Evolutionary conservation across 352 stramenopile genomes (phyloP).

Genomic region (Phytophthora sojae): DNA sequence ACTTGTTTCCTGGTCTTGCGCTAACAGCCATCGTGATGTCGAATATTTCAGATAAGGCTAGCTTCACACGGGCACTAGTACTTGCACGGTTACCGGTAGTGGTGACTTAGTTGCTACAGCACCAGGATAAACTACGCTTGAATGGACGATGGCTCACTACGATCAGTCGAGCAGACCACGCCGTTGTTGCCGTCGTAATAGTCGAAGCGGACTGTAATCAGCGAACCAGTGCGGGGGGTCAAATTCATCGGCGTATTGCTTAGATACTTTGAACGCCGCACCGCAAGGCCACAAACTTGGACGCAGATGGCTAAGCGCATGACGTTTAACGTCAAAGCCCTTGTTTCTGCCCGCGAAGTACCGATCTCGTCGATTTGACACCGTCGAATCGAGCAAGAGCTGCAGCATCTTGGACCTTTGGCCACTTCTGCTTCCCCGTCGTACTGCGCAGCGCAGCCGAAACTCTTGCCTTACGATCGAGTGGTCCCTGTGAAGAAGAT

Average conservation of each 20-base stretch:
- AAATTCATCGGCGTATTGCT: neutral
- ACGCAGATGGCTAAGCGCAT: neutral
- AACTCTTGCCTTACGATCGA: conserved; percentile 6
- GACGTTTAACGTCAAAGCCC: neutral
- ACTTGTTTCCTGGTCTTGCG: neutral
- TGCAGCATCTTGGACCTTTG: conserved; percentile 10
- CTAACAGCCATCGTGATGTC: neutral
- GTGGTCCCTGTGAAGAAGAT: conserved; percentile 17
- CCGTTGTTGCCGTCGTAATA: neutral
- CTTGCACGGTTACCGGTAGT: neutral
- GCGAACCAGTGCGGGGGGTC: neutral
- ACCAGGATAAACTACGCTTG: too few relatives aligned
- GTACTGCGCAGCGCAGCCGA: neutral
- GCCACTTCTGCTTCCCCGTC: conserved; percentile 7
- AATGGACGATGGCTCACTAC: neutral
- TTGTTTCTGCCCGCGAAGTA: neutral
- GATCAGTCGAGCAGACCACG: neutral
- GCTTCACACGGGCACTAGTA: neutral
- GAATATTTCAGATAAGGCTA: neutral
- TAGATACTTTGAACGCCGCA: neutral
- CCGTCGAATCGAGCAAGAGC: conserved; percentile 10
- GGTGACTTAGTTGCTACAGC: neutral
- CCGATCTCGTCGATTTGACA: neutral
- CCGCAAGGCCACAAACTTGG: neutral
- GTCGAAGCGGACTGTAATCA: neutral